Evolutionary conservation across 768 basidiomycete species (phyloP).

Genomic region (Pisolithus microcarpus): DNA sequence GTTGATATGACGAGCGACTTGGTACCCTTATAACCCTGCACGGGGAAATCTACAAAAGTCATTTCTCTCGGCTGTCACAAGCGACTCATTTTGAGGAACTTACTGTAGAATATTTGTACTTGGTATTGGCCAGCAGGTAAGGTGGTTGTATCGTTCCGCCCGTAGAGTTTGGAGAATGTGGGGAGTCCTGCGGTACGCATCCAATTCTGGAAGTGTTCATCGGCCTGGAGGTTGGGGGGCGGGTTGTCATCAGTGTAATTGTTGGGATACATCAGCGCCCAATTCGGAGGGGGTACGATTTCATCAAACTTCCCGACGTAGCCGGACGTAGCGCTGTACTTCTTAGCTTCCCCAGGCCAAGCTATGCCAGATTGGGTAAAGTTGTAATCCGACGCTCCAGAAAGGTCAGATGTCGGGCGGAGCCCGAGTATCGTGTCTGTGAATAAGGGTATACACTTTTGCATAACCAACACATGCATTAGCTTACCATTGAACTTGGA

Average conservation of each 20-base stretch:
- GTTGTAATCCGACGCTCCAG: slow-evolving; percentile 47
- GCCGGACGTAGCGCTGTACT: slow-evolving; percentile 58
- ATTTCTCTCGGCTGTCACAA: slow-evolving; percentile 1
- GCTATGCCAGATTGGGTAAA: slow-evolving; percentile 80
- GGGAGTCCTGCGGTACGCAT: slow-evolving; percentile 98
- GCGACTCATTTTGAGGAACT: slow-evolving; percentile 1
- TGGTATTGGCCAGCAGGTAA: slow-evolving; percentile 71
- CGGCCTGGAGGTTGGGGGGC: slow-evolving; percentile 63
- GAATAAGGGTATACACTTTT: neutral
- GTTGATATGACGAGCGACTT: slow-evolving; percentile 97
- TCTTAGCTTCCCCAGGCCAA: slow-evolving; percentile 93
- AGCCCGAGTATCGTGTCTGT: slow-evolving; percentile 77
- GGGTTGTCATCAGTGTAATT: slow-evolving; percentile 58
- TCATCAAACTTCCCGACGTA: slow-evolving; percentile 50
- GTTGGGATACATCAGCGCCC: slow-evolving; percentile 65
- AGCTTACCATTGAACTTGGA: slow-evolving; percentile 86
- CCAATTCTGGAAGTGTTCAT: slow-evolving; percentile 99
- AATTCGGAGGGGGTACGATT: slow-evolving; percentile 92
- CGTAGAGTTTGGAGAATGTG: slow-evolving; percentile 93
- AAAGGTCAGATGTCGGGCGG: slow-evolving; percentile 35
- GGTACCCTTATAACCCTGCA: slow-evolving; percentile 83
- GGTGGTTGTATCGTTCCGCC: slow-evolving; percentile 73
- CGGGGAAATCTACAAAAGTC: slow-evolving; percentile 76
- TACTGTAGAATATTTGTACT: slow-evolving; percentile 76
- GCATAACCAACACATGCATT: too few relatives aligned